These are phyloP conservation scores for Aspergillus awamori DNA, from an alignment of 2,329 filamentous ascomycete species.

Conservation along the genomic window DNA sequence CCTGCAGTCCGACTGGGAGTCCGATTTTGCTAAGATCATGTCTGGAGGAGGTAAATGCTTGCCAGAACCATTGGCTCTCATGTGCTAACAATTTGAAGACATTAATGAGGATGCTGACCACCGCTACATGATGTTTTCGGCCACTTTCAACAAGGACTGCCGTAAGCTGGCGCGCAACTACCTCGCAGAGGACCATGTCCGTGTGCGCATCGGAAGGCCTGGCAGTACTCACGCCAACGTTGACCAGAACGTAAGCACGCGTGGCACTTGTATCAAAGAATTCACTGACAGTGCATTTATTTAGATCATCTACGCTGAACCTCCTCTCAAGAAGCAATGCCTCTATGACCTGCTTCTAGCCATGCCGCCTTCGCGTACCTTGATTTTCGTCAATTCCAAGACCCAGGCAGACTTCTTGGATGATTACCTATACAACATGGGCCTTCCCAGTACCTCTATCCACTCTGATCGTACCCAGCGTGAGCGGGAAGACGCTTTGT, in stretches of 20 bases:
- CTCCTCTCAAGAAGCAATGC: slow-evolving; percentile 67
- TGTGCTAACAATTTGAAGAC: slow-evolving; percentile 50
- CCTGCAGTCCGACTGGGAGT: slow-evolving; percentile 76
- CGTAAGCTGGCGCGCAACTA: slow-evolving; percentile 77
- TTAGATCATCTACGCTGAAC: slow-evolving; percentile 67
- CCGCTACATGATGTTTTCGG: slow-evolving; percentile 82
- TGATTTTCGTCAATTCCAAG: slow-evolving; percentile 89
- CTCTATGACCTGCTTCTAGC: slow-evolving; percentile 73
- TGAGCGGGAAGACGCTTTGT: slow-evolving; percentile 89
- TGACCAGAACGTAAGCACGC: slow-evolving; percentile 61
- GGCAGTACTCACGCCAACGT: slow-evolving; percentile 85
- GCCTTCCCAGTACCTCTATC: slow-evolving; percentile 82
- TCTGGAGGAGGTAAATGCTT: slow-evolving; percentile 70
- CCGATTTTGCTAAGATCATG: slow-evolving; percentile 75
- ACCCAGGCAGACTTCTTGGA: slow-evolving; percentile 78
- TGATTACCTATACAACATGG: slow-evolving; percentile 80
- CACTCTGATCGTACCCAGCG: slow-evolving; percentile 84
- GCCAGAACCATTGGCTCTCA: slow-evolving; percentile 11
- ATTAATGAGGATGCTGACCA: slow-evolving; percentile 74
- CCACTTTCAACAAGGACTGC: slow-evolving; percentile 83
- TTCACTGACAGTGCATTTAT: neutral
- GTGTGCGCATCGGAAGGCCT: slow-evolving; percentile 82
- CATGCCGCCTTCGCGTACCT: slow-evolving; percentile 72
- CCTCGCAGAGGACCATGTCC: slow-evolving; percentile 72
- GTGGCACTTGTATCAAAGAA: neutral